phyloP scores from a whole-genome alignment of 768 basidiomycete genomes.

The Solioccasus polychromus region DNA sequence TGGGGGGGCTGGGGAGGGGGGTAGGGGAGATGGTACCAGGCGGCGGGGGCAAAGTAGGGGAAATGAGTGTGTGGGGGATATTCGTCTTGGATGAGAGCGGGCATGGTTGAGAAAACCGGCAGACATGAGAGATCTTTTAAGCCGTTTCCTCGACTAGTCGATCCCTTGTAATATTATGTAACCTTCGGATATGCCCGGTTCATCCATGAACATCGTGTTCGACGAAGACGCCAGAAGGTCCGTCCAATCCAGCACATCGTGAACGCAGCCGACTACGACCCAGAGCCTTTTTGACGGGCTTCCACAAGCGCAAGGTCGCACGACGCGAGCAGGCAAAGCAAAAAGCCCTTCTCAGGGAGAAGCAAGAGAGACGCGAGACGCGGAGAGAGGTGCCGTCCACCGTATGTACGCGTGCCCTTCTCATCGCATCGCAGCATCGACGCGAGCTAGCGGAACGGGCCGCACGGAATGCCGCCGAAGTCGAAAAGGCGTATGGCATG shows the following conservation, averaged over 20 bases:
- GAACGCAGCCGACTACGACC: constrained; percentile 11
- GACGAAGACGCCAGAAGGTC: constrained; percentile 84
- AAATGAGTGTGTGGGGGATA: too few relatives aligned
- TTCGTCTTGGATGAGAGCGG: too few relatives aligned
- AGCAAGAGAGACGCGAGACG: constrained; percentile 68
- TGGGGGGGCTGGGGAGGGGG: constrained; percentile 36
- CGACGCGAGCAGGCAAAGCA: constrained; percentile 75
- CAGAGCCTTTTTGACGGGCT: constrained; percentile 91
- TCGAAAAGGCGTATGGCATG: constrained; percentile 73
- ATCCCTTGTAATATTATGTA: constrained; percentile 25
- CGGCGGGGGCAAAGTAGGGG: constrained; percentile 20
- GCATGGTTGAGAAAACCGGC: constrained; percentile 29
- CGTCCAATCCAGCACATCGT: constrained; percentile 11
- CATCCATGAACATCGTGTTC: constrained; percentile 63
- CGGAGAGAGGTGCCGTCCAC: constrained; percentile 65
- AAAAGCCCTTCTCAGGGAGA: constrained; percentile 74
- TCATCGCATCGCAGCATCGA: constrained; percentile 55
- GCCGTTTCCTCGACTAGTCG: constrained; percentile 29
- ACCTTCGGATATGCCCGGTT: constrained; percentile 22
- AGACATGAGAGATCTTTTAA: too few relatives aligned
- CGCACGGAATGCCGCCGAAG: constrained; percentile 67
- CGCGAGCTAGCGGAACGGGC: constrained; percentile 77
- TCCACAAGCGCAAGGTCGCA: constrained; percentile 87
- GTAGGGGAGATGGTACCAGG: constrained; percentile 41
- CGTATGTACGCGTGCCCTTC: constrained; percentile 8